Evolutionary conservation across 1,284 basidiomycete species (phyloP).

Genomic region (Lentinula novae-zelandiae): DNA sequence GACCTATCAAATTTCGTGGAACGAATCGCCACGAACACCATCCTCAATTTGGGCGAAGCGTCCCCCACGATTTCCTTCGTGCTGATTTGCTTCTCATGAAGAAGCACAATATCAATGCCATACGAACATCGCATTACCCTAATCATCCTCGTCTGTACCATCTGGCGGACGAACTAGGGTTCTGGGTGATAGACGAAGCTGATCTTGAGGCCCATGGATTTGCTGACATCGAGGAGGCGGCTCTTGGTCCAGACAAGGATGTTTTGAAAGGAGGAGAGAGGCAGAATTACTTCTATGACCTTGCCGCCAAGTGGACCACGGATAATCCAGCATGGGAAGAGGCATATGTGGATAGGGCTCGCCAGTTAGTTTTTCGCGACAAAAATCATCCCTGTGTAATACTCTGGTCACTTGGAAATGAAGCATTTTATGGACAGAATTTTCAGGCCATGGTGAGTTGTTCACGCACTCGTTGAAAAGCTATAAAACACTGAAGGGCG

Average conservation of each 20-base stretch:
- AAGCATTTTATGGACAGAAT: constrained; percentile 14
- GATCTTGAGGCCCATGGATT: constrained; percentile 15
- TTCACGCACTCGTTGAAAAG: not conserved
- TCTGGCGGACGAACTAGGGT: constrained; percentile 12
- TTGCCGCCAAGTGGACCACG: constrained; percentile 13
- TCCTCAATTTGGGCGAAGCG: constrained; percentile 8
- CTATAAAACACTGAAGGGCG: not conserved
- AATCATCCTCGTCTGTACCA: constrained; percentile 12
- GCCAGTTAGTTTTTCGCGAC: constrained; percentile 11
- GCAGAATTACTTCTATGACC: constrained; percentile 9
- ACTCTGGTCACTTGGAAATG: constrained; percentile 13
- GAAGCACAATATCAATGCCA: constrained; percentile 13
- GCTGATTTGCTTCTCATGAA: constrained; percentile 14
- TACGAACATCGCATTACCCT: constrained; percentile 14
- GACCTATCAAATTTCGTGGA: constrained; percentile 10
- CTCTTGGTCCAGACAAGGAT: constrained; percentile 7
- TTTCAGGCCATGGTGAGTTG: constrained; percentile 11
- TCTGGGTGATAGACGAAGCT: constrained; percentile 15
- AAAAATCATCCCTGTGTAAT: constrained; percentile 13
- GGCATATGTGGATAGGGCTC: constrained; percentile 14
- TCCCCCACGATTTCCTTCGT: constrained; percentile 12
- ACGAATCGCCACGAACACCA: constrained; percentile 14
- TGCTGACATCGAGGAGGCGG: constrained; percentile 10
- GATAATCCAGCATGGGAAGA: constrained; percentile 15
- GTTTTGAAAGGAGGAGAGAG: constrained; percentile 9